These are phyloP conservation scores for Phoenix dactylifera DNA, from an alignment of 176 grass and related monocot species.

Conservation along the genomic window DNA sequence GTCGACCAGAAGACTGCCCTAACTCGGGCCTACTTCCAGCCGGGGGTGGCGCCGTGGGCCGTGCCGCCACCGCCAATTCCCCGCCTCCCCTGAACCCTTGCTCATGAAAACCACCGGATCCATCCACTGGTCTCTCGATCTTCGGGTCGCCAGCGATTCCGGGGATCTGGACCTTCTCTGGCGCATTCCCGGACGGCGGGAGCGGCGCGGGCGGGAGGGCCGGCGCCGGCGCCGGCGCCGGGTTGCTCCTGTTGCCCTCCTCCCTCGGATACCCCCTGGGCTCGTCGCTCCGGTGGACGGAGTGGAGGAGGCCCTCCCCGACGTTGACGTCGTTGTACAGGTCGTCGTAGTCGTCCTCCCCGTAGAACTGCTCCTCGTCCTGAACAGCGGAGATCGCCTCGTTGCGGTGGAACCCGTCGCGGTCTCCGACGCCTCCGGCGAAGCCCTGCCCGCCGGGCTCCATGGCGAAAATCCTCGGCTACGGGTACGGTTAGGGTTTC, in stretches of 20 bases:
- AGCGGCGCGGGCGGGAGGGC: constrained; percentile 15
- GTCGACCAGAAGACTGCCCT: constrained; percentile 9
- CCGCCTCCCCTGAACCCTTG: constrained; percentile 6
- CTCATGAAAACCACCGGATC: constrained; percentile 12
- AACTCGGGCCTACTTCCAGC: constrained; percentile 5
- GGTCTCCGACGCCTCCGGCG: not conserved
- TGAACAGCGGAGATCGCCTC: constrained; percentile 28
- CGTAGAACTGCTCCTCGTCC: constrained; percentile 53
- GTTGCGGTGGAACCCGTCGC: constrained; percentile 38
- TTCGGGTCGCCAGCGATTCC: constrained; percentile 29
- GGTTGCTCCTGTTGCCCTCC: constrained; percentile 14
- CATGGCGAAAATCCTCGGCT: constrained; percentile 21
- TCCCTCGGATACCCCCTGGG: not conserved
- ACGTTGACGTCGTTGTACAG: constrained; percentile 30
- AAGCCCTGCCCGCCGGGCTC: constrained; percentile 28
- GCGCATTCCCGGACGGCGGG: constrained; percentile 5
- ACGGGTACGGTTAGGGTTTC: not conserved
- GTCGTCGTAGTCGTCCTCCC: constrained; percentile 74
- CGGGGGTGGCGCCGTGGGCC: constrained; percentile 19
- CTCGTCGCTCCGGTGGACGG: constrained; percentile 13
- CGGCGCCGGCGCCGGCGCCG: not conserved
- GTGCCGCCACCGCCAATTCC: constrained; percentile 1
- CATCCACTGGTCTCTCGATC: constrained; percentile 28
- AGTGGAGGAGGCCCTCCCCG: constrained; percentile 16
- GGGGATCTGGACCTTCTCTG: constrained; percentile 50